Evolutionary conservation across 805 yeast genomes (phyloP).

Genomic region (Saccharomycopsis lassenensis): DNA sequence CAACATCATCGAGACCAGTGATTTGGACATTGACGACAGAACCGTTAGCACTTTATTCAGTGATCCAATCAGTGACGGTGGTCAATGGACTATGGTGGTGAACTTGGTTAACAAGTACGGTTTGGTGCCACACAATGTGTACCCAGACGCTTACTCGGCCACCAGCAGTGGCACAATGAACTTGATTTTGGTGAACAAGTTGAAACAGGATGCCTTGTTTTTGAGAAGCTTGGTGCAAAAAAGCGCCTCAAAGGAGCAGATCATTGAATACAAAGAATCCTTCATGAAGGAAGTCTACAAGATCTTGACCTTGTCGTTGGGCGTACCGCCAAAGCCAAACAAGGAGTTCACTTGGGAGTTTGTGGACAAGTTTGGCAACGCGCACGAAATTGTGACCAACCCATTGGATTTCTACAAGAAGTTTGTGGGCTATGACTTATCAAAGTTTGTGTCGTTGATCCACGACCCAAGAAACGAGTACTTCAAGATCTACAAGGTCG

Average conservation of each 20-base stretch:
- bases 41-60: slow-evolving; percentile 52
- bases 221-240: slow-evolving; percentile 39
- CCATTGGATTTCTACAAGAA: slow-evolving; percentile 55
- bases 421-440: slow-evolving; percentile 41
- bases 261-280: slow-evolving; percentile 28
- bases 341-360: slow-evolving; percentile 67
- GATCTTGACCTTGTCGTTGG: slow-evolving; percentile 57
- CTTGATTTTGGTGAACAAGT: slow-evolving; percentile 50
- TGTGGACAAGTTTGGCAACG: slow-evolving; percentile 54
- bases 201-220: slow-evolving; percentile 68
- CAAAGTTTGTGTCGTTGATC: slow-evolving; percentile 48
- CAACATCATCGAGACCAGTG: slow-evolving; percentile 58
- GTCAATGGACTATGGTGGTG: slow-evolving; percentile 78
- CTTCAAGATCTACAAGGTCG: slow-evolving; percentile 55
- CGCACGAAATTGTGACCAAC: slow-evolving; percentile 39
- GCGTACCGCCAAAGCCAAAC: slow-evolving; percentile 66
- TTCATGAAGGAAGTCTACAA: slow-evolving; percentile 55
- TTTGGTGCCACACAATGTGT: slow-evolving; percentile 59
- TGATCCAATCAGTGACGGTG: slow-evolving; percentile 74
- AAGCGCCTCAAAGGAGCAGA: slow-evolving; percentile 28
- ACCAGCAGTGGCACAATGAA: slow-evolving; percentile 44
- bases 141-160: slow-evolving; percentile 55
- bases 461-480: slow-evolving; percentile 75
- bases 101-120: slow-evolving; percentile 76
- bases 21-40: slow-evolving; percentile 58